A percentile compares a stretch with the other conserved stretches of the same genome.
These are phyloP conservation scores for Vaccinium myrtillus DNA, from an alignment of 148 eudicot species.

Conservation along the genomic window DNA sequence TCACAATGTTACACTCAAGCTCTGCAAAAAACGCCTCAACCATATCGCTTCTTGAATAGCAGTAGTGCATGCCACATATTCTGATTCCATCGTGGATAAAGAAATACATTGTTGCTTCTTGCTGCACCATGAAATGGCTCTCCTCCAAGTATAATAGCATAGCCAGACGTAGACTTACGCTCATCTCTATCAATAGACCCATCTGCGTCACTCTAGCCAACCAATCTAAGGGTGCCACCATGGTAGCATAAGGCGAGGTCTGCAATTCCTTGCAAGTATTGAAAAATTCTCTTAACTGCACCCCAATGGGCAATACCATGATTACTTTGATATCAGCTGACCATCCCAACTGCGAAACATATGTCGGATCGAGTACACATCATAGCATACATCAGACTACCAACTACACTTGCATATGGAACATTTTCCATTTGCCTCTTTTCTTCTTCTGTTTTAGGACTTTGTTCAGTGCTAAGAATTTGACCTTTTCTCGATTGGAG, in stretches of 20 bases:
- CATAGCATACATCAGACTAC: no score
- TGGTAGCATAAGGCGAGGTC: neutral
- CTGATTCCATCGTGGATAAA: neutral
- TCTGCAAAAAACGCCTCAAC: neutral
- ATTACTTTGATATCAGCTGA: neutral
- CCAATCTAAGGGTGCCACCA: neutral
- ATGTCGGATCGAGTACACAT: no score
- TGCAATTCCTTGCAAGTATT: neutral
- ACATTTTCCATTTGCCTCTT: no score
- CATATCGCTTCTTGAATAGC: neutral
- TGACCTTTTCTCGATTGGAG: no score
- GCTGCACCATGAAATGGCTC: neutral
- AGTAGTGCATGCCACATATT: neutral
- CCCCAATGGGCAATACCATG: neutral
- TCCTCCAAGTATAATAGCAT: neutral
- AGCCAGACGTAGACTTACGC: neutral
- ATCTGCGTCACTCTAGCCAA: neutral
- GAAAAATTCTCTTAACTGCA: neutral
- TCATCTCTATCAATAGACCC: neutral
- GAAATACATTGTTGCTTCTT: neutral
- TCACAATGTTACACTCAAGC: neutral
- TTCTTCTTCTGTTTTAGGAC: no score
- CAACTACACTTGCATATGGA: no score
- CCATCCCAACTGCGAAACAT: no score
- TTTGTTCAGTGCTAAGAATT: no score